Evolutionary conservation across 2,329 filamentous ascomycete genomes (phyloP), one percentile per base, ranked within the genome.

Genomic region (Pseudogymnoascus sp.): DNA sequence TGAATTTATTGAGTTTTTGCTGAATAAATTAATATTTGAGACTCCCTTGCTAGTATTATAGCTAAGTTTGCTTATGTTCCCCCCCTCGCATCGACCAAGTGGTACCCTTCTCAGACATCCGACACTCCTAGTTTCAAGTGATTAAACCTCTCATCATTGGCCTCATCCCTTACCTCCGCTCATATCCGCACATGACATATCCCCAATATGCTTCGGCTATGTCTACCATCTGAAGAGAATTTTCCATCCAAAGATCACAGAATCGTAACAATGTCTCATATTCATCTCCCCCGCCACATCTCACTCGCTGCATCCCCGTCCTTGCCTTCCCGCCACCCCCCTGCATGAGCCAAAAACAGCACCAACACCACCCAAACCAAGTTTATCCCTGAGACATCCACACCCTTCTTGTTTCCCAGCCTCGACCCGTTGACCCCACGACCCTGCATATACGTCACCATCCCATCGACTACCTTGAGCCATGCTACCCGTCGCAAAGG

Each of bases 381-480:
- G 49, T 33, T 55, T 55, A 55, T 55, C 49, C 49, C 49, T 55
- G 28, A 35, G 21, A 55, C 49, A 33, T 55, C 49, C 28, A 55
- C 49, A 55, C 49, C 49, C n/a, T 49, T 55, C 28, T 55, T 55
- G 49, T 21, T 55, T 21, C 49, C 49, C 49, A 55, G 49, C 49
- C 49, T 55, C 16, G 49, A 33, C 49, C 49, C 49, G 49, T 55
- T 8, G 49, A 33, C 49, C 49, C 45, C 49, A 55, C 49, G 49
- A 55, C 49, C 49, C 49, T 55, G 49, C 49, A 55, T 33, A 33
- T 55, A 55, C 49, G 49, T 55, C 49, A 55, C 49, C 16, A 55
- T 55, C 28, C 5, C 49, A 55, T 33, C 28, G 49, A 55, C n/a
- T 12, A 33, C 28, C 28, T 55, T 55, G 49, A 21, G 49, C 49